phyloP scores from a whole-genome alignment of 331 rosid species.

The Spiraea crenata region DNA sequence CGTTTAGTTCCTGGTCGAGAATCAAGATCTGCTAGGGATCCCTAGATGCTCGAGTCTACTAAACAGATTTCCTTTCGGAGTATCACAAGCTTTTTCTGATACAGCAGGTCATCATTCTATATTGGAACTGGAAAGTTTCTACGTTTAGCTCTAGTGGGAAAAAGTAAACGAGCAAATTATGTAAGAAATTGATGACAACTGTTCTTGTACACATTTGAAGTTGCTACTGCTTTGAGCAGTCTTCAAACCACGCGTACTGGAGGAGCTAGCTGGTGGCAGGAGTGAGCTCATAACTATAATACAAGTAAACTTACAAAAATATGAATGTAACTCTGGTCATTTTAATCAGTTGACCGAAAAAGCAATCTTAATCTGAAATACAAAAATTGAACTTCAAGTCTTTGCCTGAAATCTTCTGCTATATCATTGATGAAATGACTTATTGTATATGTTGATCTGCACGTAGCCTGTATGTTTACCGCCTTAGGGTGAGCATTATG shows the following conservation, averaged over 20 bases:
- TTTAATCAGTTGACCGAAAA: not conserved
- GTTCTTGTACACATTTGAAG: not conserved
- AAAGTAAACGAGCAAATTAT: not conserved
- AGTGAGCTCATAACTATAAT: not conserved
- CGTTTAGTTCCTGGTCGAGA: no score
- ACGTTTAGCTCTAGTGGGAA: not conserved
- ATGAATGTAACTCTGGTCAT: conserved; percentile 6
- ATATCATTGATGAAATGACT: conserved; percentile 18
- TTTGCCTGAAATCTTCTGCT: conserved; percentile 3
- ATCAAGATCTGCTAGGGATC: no score
- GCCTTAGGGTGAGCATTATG: conserved; percentile 70
- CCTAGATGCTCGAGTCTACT: no score
- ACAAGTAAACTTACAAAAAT: not conserved
- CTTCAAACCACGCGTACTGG: not conserved
- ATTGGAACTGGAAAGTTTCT: not conserved
- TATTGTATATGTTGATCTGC: conserved; percentile 27
- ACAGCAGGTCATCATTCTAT: not conserved
- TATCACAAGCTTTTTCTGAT: no score
- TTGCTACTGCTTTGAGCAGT: not conserved
- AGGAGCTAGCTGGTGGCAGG: not conserved
- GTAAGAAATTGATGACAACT: not conserved
- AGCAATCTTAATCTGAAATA: not conserved
- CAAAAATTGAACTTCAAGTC: not conserved
- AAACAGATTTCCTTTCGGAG: no score
- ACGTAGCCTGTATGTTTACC: conserved; percentile 38